Conservation (phyloP, 2,329 filamentous ascomycete genomes). For the Alternaria sp. region DNA sequence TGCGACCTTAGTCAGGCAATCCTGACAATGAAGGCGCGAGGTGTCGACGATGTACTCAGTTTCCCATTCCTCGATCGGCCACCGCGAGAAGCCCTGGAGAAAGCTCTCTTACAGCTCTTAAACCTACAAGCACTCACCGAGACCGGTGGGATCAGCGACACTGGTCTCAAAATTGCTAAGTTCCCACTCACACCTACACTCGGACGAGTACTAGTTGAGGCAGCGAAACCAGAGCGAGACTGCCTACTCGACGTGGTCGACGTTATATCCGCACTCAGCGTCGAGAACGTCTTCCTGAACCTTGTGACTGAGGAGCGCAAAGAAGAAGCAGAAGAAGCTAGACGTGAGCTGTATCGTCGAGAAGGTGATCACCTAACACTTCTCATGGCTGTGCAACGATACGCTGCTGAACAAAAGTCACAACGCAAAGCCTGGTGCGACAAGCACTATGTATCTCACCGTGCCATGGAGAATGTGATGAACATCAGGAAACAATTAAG, state of each 20-base stretch:
- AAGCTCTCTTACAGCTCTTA: slow-evolving; percentile 81
- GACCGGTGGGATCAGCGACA: slow-evolving; percentile 74
- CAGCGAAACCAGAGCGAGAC: slow-evolving; percentile 72
- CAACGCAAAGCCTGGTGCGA: slow-evolving; percentile 69
- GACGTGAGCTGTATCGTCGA: slow-evolving; percentile 64
- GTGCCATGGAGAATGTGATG: slow-evolving; percentile 72
- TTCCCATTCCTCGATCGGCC: slow-evolving; percentile 90
- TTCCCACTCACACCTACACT: slow-evolving; percentile 84
- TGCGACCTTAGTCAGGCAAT: slow-evolving; percentile 88
- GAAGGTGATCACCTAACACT: slow-evolving; percentile 72
- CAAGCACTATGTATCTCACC: slow-evolving; percentile 66
- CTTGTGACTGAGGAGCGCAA: slow-evolving; percentile 67
- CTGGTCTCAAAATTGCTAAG: slow-evolving; percentile 79
- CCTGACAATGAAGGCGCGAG: slow-evolving; percentile 91
- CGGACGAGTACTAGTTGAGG: slow-evolving; percentile 82
- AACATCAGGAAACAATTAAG: slow-evolving; percentile 70
- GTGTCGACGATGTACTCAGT: slow-evolving; percentile 78
- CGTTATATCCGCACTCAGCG: slow-evolving; percentile 73
- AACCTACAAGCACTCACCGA: slow-evolving; percentile 79
- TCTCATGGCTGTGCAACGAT: slow-evolving; percentile 67
- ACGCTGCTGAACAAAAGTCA: slow-evolving; percentile 63
- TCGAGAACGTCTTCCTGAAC: slow-evolving; percentile 70
- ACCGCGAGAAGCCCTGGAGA: slow-evolving; percentile 77
- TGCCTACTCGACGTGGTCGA: slow-evolving; percentile 87
- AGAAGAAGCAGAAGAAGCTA: slow-evolving; percentile 64